These are phyloP conservation scores for Phaeotremella skinneri DNA, from an alignment of 768 basidiomycete genomes.

Conservation along the genomic window DNA sequence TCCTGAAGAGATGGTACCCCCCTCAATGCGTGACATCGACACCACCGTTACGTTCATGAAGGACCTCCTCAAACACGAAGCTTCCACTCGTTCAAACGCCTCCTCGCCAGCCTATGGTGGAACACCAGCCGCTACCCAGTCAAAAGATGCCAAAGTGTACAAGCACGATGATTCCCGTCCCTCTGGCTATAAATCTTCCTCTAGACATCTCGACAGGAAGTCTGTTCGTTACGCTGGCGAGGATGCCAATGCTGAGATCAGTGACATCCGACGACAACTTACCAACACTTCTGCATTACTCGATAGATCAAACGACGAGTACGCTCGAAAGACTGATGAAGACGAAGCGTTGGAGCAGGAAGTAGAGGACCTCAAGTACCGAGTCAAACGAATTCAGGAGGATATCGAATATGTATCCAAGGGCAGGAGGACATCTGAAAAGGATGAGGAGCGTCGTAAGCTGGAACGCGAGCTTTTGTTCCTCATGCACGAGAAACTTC, in stretches of 20 bases:
- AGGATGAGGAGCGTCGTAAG: conserved; percentile 80
- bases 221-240: conserved; percentile 71
- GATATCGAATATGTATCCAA: conserved; percentile 83
- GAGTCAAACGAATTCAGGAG: conserved; percentile 80
- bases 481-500: conserved; percentile 85
- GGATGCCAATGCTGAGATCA: conserved; percentile 64
- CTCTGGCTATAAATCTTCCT: conserved; percentile 74
- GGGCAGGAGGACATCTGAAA: conserved; percentile 66
- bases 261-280: conserved; percentile 81
- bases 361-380: conserved; percentile 77
- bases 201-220: conserved; percentile 80
- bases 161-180: conserved; percentile 67
- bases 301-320: conserved; percentile 68
- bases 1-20: conserved; percentile 84
- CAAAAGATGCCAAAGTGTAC: conserved; percentile 85
- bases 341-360: conserved; percentile 91
- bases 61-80: conserved; percentile 80
- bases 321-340: conserved; percentile 64
- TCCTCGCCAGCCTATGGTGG: conserved; percentile 40
- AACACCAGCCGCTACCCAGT: conserved; percentile 12
- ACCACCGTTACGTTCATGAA: conserved; percentile 85
- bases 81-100: conserved; percentile 58
- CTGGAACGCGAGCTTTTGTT: conserved; percentile 82
- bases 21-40: conserved; percentile 84
- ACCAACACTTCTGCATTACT: conserved; percentile 75